phyloP scores from a whole-genome alignment of 2,329 filamentous ascomycete genomes.

The Penicillium brasilianum region DNA sequence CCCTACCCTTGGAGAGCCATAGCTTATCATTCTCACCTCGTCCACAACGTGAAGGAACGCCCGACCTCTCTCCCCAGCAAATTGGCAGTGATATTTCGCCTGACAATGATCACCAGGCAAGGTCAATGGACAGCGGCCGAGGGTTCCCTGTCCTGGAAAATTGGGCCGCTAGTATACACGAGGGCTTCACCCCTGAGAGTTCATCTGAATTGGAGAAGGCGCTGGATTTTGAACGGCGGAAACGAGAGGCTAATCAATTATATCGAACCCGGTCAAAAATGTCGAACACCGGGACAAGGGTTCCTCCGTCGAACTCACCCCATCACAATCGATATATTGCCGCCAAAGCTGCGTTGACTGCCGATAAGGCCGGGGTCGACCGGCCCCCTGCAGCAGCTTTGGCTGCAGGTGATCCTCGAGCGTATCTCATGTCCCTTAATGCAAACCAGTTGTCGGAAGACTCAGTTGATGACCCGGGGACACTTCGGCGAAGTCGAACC shows the following conservation, averaged over 20 bases:
- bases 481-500: constrained; percentile 3
- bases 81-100: neutral
- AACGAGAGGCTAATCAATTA: constrained; percentile 28
- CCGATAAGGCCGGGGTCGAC: constrained; percentile 3
- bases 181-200: constrained; percentile 9
- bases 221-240: constrained; percentile 31
- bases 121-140: constrained; percentile 27
- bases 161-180: constrained; percentile 29
- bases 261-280: neutral
- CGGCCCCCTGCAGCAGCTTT: constrained; percentile 11
- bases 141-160: constrained; percentile 31
- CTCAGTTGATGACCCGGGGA: neutral
- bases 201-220: constrained; percentile 25
- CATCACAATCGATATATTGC: constrained; percentile 26
- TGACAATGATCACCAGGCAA: neutral
- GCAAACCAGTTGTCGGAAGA: neutral
- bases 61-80: neutral
- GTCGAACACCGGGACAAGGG: neutral
- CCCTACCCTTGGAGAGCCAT: neutral
- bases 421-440: constrained; percentile 22
- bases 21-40: too few relatives aligned
- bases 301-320: constrained; percentile 12
- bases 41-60: neutral
- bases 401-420: constrained; percentile 21
- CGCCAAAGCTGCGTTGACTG: constrained; percentile 25